Evolutionary conservation across 2,329 filamentous ascomycete genomes (phyloP).

Genomic region (Colletotrichum sp.): DNA sequence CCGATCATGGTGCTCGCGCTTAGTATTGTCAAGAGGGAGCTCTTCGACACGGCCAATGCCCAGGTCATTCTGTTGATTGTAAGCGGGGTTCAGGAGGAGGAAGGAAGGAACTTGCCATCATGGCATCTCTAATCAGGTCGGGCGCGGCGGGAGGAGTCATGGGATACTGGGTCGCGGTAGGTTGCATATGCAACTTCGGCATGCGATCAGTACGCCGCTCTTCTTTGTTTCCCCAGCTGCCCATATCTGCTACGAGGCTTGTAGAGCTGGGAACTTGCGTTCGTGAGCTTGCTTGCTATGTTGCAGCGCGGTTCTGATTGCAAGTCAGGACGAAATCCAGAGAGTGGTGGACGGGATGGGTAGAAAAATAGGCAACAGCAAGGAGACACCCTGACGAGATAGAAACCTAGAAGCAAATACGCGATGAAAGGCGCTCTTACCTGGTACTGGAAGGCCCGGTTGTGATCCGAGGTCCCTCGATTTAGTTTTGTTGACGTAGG

Average conservation of each 20-base stretch:
- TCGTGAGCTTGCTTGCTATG: not conserved
- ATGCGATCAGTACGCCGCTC: constrained; percentile 1
- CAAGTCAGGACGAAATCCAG: not conserved
- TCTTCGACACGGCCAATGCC: constrained; percentile 29
- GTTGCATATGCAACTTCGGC: not conserved
- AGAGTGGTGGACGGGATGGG: not conserved
- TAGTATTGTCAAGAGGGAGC: constrained; percentile 27
- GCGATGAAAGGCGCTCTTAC: not conserved
- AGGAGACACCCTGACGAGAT: not conserved
- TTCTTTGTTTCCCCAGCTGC: not conserved
- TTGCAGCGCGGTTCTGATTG: not conserved
- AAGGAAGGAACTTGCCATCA: constrained; percentile 4
- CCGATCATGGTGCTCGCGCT: not conserved
- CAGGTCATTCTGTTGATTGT: constrained; percentile 31
- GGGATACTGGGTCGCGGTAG: not conserved
- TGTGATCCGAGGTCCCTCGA: not conserved
- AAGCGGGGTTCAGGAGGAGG: not conserved
- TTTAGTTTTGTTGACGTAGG: not conserved
- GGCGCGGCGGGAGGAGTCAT: not conserved
- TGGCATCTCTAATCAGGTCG: not conserved
- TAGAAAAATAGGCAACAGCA: not conserved
- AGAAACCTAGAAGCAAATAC: not conserved
- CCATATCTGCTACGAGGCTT: not conserved
- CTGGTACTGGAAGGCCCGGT: not conserved
- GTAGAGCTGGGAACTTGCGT: not conserved